phyloP scores from a whole-genome alignment of 2,329 filamentous ascomycete genomes.

The Fusarium buxicola region DNA sequence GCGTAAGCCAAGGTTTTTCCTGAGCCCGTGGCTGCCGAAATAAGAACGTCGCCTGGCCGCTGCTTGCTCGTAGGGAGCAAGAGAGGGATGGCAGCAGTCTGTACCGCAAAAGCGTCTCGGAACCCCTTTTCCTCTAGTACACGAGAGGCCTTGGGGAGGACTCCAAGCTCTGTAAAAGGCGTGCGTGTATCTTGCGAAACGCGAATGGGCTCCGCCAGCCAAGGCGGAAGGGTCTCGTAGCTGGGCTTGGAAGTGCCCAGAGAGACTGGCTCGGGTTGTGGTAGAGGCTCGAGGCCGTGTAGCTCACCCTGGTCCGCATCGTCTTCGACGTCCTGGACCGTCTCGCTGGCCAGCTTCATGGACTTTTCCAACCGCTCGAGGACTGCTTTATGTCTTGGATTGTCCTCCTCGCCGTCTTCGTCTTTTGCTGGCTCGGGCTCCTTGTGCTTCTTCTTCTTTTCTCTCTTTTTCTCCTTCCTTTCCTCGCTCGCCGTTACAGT shows the following conservation, averaged over 20 bases:
- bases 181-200: slow-evolving; percentile 70
- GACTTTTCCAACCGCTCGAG: slow-evolving; percentile 68
- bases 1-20: slow-evolving; percentile 96
- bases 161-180: slow-evolving; percentile 72
- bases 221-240: slow-evolving; percentile 83
- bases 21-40: slow-evolving; percentile 94
- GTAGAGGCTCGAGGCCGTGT: slow-evolving; percentile 83
- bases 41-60: slow-evolving; percentile 81
- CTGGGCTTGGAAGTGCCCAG: slow-evolving; percentile 69
- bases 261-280: slow-evolving; percentile 76
- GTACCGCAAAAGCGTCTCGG: slow-evolving; percentile 57
- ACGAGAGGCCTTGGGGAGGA: slow-evolving; percentile 69
- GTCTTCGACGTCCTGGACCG: slow-evolving; percentile 49
- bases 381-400: slow-evolving; percentile 61
- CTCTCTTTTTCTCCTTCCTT: slow-evolving; percentile 40
- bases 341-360: slow-evolving; percentile 60
- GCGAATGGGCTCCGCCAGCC: slow-evolving; percentile 81
- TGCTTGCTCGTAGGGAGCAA: slow-evolving; percentile 74
- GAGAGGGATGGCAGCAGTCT: slow-evolving; percentile 74
- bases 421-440: slow-evolving; percentile 38
- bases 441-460: slow-evolving; percentile 50
- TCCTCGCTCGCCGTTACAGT: slow-evolving; percentile 11
- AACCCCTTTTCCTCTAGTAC: slow-evolving; percentile 71
- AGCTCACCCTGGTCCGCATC: slow-evolving; percentile 57
- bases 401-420: slow-evolving; percentile 45